These are phyloP conservation scores for Xylaria sp. DNA, from an alignment of 2,329 filamentous ascomycete species.

Conservation along the genomic window DNA sequence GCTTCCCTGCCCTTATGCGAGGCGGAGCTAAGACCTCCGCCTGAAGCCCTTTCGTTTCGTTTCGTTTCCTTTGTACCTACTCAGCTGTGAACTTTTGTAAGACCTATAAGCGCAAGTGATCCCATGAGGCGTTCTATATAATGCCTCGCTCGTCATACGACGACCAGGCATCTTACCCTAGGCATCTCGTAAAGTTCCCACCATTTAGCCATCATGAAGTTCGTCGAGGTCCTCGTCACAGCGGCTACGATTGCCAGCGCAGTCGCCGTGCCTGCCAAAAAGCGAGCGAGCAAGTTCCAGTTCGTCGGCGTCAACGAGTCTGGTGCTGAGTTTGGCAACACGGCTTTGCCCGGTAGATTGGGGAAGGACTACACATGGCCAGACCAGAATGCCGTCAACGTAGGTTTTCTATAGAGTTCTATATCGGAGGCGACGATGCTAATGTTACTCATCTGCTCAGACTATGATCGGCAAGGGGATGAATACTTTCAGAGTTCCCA, in stretches of 20 bases:
- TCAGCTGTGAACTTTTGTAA: slow-evolving; percentile 8
- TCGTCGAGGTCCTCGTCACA: slow-evolving; percentile 49
- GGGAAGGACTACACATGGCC: slow-evolving; percentile 72
- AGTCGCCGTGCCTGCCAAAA: slow-evolving; percentile 48
- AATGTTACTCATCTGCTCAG: slow-evolving; percentile 40
- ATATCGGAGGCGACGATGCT: not conserved
- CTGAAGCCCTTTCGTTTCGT: not conserved
- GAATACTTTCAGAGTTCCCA: slow-evolving; percentile 67
- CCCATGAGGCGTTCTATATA: not conserved
- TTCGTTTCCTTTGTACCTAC: not conserved
- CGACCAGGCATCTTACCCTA: not conserved
- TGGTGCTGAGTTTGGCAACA: slow-evolving; percentile 71
- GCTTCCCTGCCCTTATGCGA: slow-evolving; percentile 40
- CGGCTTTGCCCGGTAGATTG: slow-evolving; percentile 64
- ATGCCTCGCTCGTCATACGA: not conserved
- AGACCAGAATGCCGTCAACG: slow-evolving; percentile 57
- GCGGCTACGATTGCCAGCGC: slow-evolving; percentile 48
- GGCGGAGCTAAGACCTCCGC: slow-evolving; percentile 47
- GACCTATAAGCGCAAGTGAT: slow-evolving; percentile 19
- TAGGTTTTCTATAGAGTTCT: slow-evolving; percentile 38
- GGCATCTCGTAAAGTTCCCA: not conserved
- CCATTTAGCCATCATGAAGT: slow-evolving; percentile 48
- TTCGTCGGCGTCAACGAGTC: slow-evolving; percentile 55
- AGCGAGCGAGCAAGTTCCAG: slow-evolving; percentile 52
- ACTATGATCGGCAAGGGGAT: slow-evolving; percentile 64